Evolutionary conservation across 148 eudicot species (phyloP), one percentile per base, ranked within the genome.

Genomic region (Diospyros kaki): DNA sequence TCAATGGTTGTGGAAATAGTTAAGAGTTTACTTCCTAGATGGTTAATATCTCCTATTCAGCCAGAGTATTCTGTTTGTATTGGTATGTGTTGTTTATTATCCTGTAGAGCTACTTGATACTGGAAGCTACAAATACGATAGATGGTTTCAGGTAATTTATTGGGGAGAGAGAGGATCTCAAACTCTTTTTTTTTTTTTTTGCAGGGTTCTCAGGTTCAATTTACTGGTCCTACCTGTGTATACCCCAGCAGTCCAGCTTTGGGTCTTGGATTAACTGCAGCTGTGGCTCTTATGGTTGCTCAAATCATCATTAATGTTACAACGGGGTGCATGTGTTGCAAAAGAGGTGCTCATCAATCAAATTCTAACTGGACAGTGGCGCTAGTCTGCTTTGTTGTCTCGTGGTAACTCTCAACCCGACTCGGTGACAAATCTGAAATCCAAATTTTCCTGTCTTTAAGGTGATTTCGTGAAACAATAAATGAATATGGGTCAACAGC

Each of bases 201-300:
- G 82, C 89, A 94, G 98, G 81, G 75, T 68, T 82, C 86, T 48
- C 88, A 92, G 82, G 84, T 90, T 79, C 50, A 70, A 44, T 68
- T 78, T 71, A 67, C 76, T 7, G 68, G 86, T 65, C 80, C 85
- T 68, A 79, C 83, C 64, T 94, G 98, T 71, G 53, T 81, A 38
- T 92, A 90, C 78, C 97, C 97, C 39, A 84, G 92, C 78, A 92
- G 93, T 77, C 90, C 98, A 67, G 96, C 97, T 52, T 73, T 84
- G 65, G 93, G 72, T 52, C 89, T 94, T 61, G 97, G 98, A 72
- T 72, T 89, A 63, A 81, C 84, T 77, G 86, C 98, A 5, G 97
- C 96, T 1, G 46, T 85, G 6, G 54, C 86, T 67, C 98, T 94
- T 81, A 76, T 89, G 81, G 53, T 87, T 73, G 93, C 97, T 75